Evolutionary conservation across 2,329 filamentous ascomycete genomes (phyloP), one percentile per base, ranked within the genome.

Genomic region (Scedosporium dehoogii): DNA sequence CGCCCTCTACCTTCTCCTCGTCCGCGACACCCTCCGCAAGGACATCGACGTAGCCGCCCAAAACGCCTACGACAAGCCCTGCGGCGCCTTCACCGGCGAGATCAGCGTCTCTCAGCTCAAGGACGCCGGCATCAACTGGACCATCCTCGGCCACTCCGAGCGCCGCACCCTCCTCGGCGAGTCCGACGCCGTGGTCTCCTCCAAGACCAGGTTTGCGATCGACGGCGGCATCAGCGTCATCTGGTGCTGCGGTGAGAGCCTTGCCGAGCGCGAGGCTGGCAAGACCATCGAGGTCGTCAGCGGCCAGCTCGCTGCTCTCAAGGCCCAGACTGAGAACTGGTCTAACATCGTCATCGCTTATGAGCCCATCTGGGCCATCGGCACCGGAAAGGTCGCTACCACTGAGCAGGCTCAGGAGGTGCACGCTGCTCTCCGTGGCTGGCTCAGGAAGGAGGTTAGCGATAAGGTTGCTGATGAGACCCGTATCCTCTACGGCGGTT

Each of bases 21-120:
- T 92, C 72, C 91, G 91, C 71, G 87, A 94, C 75, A 82, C 87
- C 72, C 84, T 93, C 71, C 85, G 87, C 74, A 73, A 84, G 70
- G 86, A 87, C 67, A 82, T 99, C 74, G 89, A 90, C 73, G 90
- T 99, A 66, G 90, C 93, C 63, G 88, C 94, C 63, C 94, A 99
- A 81, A 99, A 99, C 79, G 91, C 97, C 77, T 97, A 86, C 79
- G 90, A 97, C 83, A 93, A 93, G 85, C 91, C 92, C 75, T 92
- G 94, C 77, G 94, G 94, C 70, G 94, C 94, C 70, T 97, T 90
- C 83, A 99, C 94, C 42, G 94, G 94, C 72, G 94, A 99, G 81
- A 94, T 97, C 80, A 92, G 89, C 68, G 92, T 92, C 67, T 81
- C 87, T 66, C 94, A 97, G 81, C 87, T 99, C 72, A 88, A 90